Percentiles rank a stretch among this genome's conserved stretches.
phyloP scores from a whole-genome alignment of 179 eudicot genomes.

The Corrigiola litoralis region DNA sequence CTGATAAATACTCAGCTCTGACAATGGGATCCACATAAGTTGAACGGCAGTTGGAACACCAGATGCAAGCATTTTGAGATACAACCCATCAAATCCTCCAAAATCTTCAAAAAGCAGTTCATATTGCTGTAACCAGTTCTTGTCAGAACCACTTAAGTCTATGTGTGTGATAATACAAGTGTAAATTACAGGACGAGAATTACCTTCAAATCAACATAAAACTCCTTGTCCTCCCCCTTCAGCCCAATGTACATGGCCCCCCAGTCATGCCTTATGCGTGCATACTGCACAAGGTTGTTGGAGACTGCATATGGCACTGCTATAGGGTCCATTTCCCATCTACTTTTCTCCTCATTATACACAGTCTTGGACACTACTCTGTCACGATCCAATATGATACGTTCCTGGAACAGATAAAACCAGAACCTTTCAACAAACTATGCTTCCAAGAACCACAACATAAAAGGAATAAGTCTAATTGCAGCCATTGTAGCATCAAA shows the following conservation, averaged over 20 bases:
- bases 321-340: constrained; percentile 87
- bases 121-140: constrained; percentile 50
- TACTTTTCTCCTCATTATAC: constrained; percentile 57
- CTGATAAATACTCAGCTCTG: constrained; percentile 62
- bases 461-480: background rate
- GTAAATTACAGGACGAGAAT: background rate
- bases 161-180: background rate
- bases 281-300: constrained; percentile 65
- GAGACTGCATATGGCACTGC: constrained; percentile 87
- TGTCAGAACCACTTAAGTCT: constrained; percentile 17
- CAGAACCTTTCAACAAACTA: constrained; percentile 5
- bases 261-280: constrained; percentile 84
- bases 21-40: constrained; percentile 81
- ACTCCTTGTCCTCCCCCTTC: constrained; percentile 80
- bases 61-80: constrained; percentile 75
- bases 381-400: constrained; percentile 75
- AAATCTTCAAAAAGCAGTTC: constrained; percentile 68
- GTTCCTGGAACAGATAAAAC: constrained; percentile 43
- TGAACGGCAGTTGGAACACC: constrained; percentile 76
- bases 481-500: background rate
- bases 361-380: constrained; percentile 71
- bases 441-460: background rate
- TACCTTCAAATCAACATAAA: constrained; percentile 65
- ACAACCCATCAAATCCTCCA: constrained; percentile 89
- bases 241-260: constrained; percentile 71